phyloP scores from a whole-genome alignment of 2,329 filamentous ascomycete genomes.

The Diaporthe ilicicola region DNA sequence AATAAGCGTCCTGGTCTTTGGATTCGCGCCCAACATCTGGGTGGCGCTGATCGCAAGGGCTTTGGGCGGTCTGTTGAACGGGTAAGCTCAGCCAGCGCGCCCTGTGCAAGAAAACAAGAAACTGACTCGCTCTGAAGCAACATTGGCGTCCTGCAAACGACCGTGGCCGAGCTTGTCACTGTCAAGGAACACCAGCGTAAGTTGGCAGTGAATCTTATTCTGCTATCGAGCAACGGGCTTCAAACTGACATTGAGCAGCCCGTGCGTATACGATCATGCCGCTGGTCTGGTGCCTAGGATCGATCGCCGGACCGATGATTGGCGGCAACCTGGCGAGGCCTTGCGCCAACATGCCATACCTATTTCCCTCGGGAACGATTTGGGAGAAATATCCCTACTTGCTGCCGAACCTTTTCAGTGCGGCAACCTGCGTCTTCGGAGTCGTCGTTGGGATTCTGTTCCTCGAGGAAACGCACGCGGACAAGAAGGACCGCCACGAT shows the following conservation, averaged over 20 bases:
- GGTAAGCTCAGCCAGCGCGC: constrained; percentile 62
- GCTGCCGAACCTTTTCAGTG: constrained; percentile 90
- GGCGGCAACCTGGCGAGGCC: constrained; percentile 90
- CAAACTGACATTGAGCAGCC: constrained; percentile 56
- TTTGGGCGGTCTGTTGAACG: constrained; percentile 90
- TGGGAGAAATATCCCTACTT: constrained; percentile 92
- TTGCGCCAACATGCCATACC: constrained; percentile 78
- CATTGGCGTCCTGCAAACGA: constrained; percentile 94
- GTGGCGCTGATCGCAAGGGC: constrained; percentile 88
- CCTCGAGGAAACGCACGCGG: constrained; percentile 91
- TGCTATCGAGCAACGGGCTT: constrained; percentile 21
- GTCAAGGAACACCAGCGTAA: constrained; percentile 91
- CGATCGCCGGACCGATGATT: constrained; percentile 90
- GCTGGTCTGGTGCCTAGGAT: constrained; percentile 96
- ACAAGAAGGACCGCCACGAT: constrained; percentile 80
- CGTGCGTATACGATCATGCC: constrained; percentile 98
- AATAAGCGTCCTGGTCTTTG: constrained; percentile 91
- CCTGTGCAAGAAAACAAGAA: constrained; percentile 3
- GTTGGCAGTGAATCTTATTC: constrained; percentile 42
- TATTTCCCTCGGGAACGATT: constrained; percentile 78
- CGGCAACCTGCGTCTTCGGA: constrained; percentile 77
- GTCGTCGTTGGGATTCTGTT: constrained; percentile 84
- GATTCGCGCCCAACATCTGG: constrained; percentile 83
- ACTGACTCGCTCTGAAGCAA: constrained; percentile 65
- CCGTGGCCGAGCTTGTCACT: constrained; percentile 91